These are phyloP conservation scores for Tillandsia fasciculata DNA, from an alignment of 176 grass and related monocot species.

Conservation along the genomic window DNA sequence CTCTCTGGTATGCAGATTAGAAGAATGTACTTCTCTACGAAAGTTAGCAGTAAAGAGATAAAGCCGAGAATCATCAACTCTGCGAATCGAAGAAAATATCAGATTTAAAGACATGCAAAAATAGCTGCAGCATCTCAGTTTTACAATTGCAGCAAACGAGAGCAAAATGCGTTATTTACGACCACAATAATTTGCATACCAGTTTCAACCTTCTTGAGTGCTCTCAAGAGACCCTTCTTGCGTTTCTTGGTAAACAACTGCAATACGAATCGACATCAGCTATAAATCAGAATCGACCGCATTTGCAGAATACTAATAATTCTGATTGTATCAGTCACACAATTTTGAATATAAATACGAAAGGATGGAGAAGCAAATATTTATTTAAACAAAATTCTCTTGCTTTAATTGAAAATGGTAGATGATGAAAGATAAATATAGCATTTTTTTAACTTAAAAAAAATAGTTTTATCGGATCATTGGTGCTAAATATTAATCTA, in stretches of 20 bases:
- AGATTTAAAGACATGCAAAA: not conserved
- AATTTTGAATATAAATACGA: not conserved
- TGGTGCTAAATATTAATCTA: no score
- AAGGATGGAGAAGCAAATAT: not conserved
- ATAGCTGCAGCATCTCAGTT: no score
- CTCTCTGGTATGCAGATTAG: constrained; percentile 68
- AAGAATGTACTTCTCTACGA: constrained; percentile 42
- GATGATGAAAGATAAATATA: not conserved
- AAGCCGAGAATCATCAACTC: constrained; percentile 99
- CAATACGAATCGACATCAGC: not conserved
- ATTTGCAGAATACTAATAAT: not conserved
- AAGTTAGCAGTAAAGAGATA: constrained; percentile 70
- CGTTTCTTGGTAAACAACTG: constrained; percentile 57
- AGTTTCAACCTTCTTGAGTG: constrained; percentile 75
- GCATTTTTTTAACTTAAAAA: no score
- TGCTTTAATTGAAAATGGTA: not conserved
- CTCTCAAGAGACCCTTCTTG: constrained; percentile 55
- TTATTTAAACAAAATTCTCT: not conserved
- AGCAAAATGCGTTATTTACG: not conserved
- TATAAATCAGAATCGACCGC: not conserved
- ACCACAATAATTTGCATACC: constrained; percentile 20
- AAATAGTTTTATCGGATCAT: no score
- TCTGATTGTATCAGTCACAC: not conserved
- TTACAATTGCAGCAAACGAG: not conserved
- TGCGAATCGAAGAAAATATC: constrained; percentile 21